Conservation (phyloP, 257 asterid genomes). For the Leonotis leonurus region DNA sequence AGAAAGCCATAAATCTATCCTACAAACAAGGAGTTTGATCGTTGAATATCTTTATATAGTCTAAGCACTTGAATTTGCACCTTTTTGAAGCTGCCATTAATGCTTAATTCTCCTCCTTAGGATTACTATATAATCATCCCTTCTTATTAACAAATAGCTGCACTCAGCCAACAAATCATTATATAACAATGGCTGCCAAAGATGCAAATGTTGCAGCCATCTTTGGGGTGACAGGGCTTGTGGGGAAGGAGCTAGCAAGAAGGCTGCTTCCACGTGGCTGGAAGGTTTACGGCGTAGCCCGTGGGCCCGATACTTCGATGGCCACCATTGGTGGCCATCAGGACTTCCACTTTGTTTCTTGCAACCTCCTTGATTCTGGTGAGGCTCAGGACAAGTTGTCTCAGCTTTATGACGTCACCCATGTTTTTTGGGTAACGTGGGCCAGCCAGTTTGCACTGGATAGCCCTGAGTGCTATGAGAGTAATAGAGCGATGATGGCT, state of each 20-base stretch:
- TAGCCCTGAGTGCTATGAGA: slow-evolving; percentile 49
- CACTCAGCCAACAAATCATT: background rate
- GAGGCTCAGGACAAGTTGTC: slow-evolving; percentile 47
- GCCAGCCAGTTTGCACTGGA: slow-evolving; percentile 56
- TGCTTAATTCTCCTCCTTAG: background rate
- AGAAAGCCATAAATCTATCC: slow-evolving; percentile 25
- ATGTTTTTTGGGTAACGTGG: slow-evolving; percentile 87
- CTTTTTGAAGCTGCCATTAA: background rate
- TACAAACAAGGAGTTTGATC: slow-evolving; percentile 23
- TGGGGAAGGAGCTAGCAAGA: slow-evolving; percentile 70
- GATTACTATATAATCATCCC: slow-evolving; percentile 10
- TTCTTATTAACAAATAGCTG: background rate
- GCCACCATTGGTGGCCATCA: background rate
- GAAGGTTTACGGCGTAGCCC: slow-evolving; percentile 80
- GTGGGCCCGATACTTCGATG: slow-evolving; percentile 22
- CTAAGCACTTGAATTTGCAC: background rate
- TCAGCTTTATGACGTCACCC: slow-evolving; percentile 38
- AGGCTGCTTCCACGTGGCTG: slow-evolving; percentile 47
- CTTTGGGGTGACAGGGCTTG: slow-evolving; percentile 77
- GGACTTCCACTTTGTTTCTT: slow-evolving; percentile 43
- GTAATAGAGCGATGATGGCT: slow-evolving; percentile 63
- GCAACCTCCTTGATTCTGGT: slow-evolving; percentile 49
- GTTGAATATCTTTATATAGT: background rate
- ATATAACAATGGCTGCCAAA: slow-evolving; percentile 22
- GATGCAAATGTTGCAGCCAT: slow-evolving; percentile 47